Percentiles rank a stretch among this genome's conserved stretches.
These are phyloP conservation scores for Saccharomyces uvarum DNA, from an alignment of 1,139 yeast species.

Conservation along the genomic window DNA sequence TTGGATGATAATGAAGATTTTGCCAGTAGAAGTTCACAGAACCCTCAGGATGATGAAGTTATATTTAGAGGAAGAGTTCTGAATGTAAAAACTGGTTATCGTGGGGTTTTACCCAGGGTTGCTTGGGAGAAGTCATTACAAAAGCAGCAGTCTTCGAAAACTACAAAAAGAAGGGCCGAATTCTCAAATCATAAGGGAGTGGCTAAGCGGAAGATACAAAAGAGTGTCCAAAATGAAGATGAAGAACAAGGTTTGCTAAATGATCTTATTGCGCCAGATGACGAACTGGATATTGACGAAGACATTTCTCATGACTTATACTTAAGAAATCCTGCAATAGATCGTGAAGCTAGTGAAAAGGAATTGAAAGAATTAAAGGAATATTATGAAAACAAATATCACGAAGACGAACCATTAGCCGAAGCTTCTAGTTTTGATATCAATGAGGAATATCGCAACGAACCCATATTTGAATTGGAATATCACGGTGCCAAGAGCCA, in stretches of 20 bases:
- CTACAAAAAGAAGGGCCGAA: neutral
- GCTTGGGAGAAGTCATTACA: constrained; percentile 28
- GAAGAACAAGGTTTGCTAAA: neutral
- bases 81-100: constrained; percentile 25
- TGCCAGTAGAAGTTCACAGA: neutral
- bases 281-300: neutral
- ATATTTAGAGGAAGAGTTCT: constrained; percentile 27
- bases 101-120: constrained; percentile 28
- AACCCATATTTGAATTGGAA: constrained; percentile 1
- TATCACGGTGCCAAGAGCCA: neutral
- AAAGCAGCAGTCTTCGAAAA: constrained; percentile 1
- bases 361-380: constrained; percentile 1
- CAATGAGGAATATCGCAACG: constrained; percentile 6
- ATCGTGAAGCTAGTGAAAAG: neutral
- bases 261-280: neutral
- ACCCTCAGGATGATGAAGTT: constrained; percentile 9
- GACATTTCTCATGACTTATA: neutral
- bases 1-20: constrained; percentile 1
- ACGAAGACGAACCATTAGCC: constrained; percentile 15
- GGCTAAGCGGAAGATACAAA: constrained; percentile 2
- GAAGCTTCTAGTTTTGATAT: constrained; percentile 17
- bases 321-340: neutral
- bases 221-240: neutral
- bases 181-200: neutral
- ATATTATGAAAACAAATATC: neutral